A percentile compares a stretch with the other conserved stretches of the same genome.
Evolutionary conservation across 352 stramenopile genomes (phyloP).

Genomic region (Phytophthora aleatoria): DNA sequence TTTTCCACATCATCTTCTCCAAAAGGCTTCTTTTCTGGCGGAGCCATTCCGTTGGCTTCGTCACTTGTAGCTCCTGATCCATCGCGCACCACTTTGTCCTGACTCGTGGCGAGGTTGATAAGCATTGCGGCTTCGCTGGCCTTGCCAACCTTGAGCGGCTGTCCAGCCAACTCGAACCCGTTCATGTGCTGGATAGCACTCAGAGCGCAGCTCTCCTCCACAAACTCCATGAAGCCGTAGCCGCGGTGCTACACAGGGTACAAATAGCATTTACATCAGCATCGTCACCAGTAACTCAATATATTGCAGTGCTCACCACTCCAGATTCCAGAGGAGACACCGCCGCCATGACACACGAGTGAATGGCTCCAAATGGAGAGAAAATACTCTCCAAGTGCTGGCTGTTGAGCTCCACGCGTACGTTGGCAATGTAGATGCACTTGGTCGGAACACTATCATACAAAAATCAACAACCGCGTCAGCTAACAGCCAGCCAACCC

Average conservation of each 20-base stretch:
- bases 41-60: background rate
- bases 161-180: constrained; percentile 75
- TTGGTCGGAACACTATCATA: constrained; percentile 63
- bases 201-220: constrained; percentile 55
- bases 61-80: constrained; percentile 18
- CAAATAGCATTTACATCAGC: constrained; percentile 1
- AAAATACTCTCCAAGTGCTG: constrained; percentile 86
- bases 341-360: constrained; percentile 67
- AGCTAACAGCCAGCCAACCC: background rate
- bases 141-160: constrained; percentile 80
- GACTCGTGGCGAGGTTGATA: constrained; percentile 69
- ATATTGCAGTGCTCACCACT: constrained; percentile 36
- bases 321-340: constrained; percentile 59
- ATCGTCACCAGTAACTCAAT: background rate
- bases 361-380: constrained; percentile 72
- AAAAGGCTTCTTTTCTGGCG: constrained; percentile 40
- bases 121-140: constrained; percentile 67
- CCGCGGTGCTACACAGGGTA: constrained; percentile 53
- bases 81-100: constrained; percentile 64
- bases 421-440: constrained; percentile 73
- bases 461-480: constrained; percentile 7
- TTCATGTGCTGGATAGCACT: constrained; percentile 88
- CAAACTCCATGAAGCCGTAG: constrained; percentile 80
- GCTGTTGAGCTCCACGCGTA: constrained; percentile 76
- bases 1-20: constrained; percentile 66